These are phyloP conservation scores for Trifolium subterraneum DNA, from an alignment of 306 rosid genomes.

Conservation along the genomic window DNA sequence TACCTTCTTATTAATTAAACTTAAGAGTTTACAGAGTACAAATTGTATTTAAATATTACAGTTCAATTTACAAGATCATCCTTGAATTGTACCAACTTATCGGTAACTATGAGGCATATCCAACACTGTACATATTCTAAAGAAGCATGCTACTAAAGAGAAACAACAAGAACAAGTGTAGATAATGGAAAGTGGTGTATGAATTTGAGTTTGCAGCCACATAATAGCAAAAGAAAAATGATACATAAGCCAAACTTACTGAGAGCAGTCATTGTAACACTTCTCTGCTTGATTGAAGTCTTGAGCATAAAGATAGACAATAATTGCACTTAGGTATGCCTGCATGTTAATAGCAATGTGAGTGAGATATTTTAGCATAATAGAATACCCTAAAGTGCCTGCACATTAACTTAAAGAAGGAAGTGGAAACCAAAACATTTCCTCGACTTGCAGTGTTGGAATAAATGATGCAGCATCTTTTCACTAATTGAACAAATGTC, in stretches of 20 bases:
- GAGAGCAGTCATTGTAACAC: slow-evolving; percentile 90
- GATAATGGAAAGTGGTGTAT: background rate
- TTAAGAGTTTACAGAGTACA: no score
- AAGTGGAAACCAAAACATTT: background rate
- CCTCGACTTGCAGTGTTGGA: background rate
- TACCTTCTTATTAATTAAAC: no score
- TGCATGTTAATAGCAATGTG: slow-evolving; percentile 48
- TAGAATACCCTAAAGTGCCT: background rate
- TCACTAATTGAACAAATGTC: background rate
- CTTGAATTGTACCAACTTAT: no score
- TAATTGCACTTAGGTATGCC: slow-evolving; percentile 92
- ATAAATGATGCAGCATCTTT: background rate
- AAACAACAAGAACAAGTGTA: background rate
- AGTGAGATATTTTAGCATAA: slow-evolving; percentile 15
- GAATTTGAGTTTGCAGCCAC: slow-evolving; percentile 9
- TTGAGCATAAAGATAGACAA: slow-evolving; percentile 77
- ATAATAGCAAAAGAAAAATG: slow-evolving; percentile 9
- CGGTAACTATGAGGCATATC: background rate
- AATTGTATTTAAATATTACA: no score
- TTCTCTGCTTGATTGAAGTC: slow-evolving; percentile 90
- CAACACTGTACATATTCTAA: background rate
- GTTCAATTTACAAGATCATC: background rate
- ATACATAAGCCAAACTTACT: slow-evolving; percentile 63
- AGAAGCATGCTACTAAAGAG: background rate
- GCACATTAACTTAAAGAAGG: background rate